Evolutionary conservation across 2,329 filamentous ascomycete species (phyloP), one percentile per base, ranked within the genome.

Genomic region (Fonsecaea pugnacius): DNA sequence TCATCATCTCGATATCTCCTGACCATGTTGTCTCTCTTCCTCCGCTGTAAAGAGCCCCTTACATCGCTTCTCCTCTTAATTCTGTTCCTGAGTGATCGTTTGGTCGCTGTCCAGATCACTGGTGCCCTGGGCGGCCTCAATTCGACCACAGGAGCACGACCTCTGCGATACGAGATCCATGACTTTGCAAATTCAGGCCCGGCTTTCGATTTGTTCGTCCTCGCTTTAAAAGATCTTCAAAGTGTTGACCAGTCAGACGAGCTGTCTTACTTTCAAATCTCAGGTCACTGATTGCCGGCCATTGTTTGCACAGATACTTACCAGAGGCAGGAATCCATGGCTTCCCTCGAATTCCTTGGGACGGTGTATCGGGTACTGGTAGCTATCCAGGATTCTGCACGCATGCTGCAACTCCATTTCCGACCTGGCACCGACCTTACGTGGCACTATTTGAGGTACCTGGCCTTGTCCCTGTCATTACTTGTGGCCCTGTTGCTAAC

Each of bases 361-460:
- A 88, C 72, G 79, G 76, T 21, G 83, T 79, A 0, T 69, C 21
- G 16, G 70, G 69, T 0, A 48, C 51, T 2, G 85, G 84, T 27
- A 40, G 38, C 1, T 78, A 81, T 43, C 80, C 83, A 16, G 91
- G 91, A 56, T 96, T 92, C 75, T 96, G 92, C 75, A 85, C 86
- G 14, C 92, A 96, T 76, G 85, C 83, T 27, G 90, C 89, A 1
- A 86, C 89, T 46, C 79, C 95, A 16, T 95, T 96, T 74, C 86
- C 89, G 43, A 84, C 88, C 43, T 96, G 92, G 92, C 92, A 96
- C 80, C 85, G 92, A 56, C 90, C 91, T 0, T 96, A 94, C 75
- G 80, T 95, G 61, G 80, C 85, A 9, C 76, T 89, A 9, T 87
- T 79, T 67, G 82, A 89, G 77, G 84, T 85, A 70, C 55, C 12